Conservation (phyloP, 2,329 filamentous ascomycete species). For the Colletotrichum filicis region DNA sequence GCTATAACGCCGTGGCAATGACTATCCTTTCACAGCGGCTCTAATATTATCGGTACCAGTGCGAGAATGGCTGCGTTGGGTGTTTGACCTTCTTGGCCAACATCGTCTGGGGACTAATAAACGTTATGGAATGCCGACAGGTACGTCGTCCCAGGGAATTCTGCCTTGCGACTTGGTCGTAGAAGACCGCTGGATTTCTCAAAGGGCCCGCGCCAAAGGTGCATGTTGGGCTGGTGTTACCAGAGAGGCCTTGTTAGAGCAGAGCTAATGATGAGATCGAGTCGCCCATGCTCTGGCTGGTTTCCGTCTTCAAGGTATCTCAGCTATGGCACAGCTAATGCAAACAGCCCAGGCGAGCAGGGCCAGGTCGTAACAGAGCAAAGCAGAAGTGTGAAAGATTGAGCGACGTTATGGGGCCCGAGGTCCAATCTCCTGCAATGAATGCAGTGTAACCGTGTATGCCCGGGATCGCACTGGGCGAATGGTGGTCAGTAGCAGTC, state of each 20-base stretch:
- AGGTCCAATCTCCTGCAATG: not conserved
- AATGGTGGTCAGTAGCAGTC: conserved; percentile 7
- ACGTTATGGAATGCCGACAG: not conserved
- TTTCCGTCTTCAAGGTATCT: not conserved
- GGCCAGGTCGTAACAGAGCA: not conserved
- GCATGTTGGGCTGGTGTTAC: not conserved
- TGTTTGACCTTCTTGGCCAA: not conserved
- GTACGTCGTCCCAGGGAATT: not conserved
- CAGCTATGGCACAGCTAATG: not conserved
- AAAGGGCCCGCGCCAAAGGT: not conserved
- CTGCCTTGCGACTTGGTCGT: not conserved
- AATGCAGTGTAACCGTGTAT: not conserved
- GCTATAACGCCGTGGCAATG: not conserved
- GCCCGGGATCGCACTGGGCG: conserved; percentile 4
- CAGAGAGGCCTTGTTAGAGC: not conserved
- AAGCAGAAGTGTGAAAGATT: not conserved
- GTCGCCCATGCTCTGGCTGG: not conserved
- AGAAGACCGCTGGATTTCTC: not conserved
- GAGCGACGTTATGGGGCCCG: not conserved
- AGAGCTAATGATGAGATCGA: not conserved
- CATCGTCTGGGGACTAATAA: too few species aligned
- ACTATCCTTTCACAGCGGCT: not conserved
- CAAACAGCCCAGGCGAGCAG: not conserved
- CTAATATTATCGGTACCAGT: not conserved
- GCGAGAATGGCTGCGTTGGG: not conserved